Base-by-base conservation (phyloP, 106 monocot genomes). In the Dendrobium officinale region DNA sequence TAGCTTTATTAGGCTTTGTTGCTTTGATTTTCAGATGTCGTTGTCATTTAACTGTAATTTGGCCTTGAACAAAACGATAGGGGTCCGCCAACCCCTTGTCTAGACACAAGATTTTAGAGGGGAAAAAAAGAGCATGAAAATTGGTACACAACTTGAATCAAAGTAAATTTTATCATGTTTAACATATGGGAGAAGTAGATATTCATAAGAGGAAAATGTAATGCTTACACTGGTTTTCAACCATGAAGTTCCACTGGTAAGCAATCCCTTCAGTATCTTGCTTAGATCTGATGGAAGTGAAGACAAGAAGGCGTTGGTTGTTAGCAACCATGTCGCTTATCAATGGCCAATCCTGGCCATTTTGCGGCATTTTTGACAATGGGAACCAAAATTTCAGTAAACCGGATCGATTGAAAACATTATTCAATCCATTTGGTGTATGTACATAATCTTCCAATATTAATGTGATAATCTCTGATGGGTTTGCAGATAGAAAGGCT, bases 161-260 rank as follows among this genome's bases (percentile, higher is more conserved):
- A 58, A 18, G 10, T 1, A 58, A 16, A 4, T 58, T 58, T 58
- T 58, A 58, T 19, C 13, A 58, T 16, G 20, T 16, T 58, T 13
- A 58, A 18, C 20, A 18, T 18, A 58, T 58, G 4, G 58, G 15
- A 58, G 9, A 58, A 43, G 9, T 27, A 44, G 75, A 18, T 27
- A 66, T 47, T 77, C 9, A 76, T 54, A 19, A 78, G 40, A 68
- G 24, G 44, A 20, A 29, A 40, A 73, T n/a, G 5, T 24, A 13
- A 45, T 80, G 24, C 90, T 87, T 73, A 92, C 92, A 95, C 75
- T 92, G 90, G 86, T 92, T 95, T 82, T 95, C 95, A 29, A 95
- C 90, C 88, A 95, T 92, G 84, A 74, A 92, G 73, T 90, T 92
- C 95, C 95, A 92, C 54, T 95, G 92, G 67, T 92, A 95, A n/a